Evolutionary conservation across 2,329 filamentous ascomycete species (phyloP).

Genomic region (Fusarium pininemorale): DNA sequence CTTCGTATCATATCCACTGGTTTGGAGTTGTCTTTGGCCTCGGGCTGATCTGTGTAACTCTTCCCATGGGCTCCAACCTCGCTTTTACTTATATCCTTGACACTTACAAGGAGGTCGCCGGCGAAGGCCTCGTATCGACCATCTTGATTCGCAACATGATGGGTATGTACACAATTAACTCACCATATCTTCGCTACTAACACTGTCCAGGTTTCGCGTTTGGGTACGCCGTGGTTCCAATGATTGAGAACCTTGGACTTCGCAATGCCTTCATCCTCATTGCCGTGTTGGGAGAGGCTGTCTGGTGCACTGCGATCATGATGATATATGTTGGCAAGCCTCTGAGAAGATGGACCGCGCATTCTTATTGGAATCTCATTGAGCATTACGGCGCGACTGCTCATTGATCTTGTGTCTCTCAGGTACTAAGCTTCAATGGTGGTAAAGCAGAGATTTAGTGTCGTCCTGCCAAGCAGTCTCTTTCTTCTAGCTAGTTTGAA

Average conservation of each 20-base stretch:
- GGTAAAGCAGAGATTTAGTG: background rate
- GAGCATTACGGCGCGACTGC: background rate
- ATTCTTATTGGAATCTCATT: background rate
- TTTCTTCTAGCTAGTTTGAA: background rate
- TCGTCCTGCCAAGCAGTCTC: no score
- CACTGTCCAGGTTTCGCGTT: background rate
- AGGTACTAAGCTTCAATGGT: background rate
- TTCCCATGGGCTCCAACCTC: background rate
- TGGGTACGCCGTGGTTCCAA: background rate
- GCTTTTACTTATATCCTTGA: conserved; percentile 10
- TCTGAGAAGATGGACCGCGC: background rate
- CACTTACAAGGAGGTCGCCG: background rate
- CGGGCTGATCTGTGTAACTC: background rate
- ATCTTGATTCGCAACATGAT: conserved; percentile 4
- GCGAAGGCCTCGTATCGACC: background rate
- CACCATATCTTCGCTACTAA: background rate
- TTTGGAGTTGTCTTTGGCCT: conserved; percentile 31
- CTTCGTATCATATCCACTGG: conserved; percentile 38
- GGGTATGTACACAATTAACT: background rate
- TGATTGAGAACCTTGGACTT: background rate
- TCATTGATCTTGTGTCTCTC: background rate
- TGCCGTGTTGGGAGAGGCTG: background rate
- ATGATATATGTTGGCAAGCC: background rate
- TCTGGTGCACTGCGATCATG: conserved; percentile 1
- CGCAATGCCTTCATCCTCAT: background rate